Base-by-base conservation (phyloP, 495 filamentous ascomycete species). In the Trichoderma erinaceum region DNA sequence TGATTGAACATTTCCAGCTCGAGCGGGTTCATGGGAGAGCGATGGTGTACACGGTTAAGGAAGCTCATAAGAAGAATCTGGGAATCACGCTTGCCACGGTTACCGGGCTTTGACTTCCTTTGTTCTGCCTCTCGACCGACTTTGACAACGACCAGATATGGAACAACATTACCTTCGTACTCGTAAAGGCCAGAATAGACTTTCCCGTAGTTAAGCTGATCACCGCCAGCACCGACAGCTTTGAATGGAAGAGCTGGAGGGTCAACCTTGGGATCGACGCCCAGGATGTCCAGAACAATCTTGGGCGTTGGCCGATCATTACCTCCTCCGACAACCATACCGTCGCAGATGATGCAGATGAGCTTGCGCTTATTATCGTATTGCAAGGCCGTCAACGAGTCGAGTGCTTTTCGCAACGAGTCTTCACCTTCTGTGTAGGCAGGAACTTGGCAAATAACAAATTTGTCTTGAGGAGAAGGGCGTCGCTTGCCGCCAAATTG, bases 401-500 rank as follows among this genome's bases (percentile, higher is more conserved):
- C 95, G 7, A 99, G 84, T 41, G 92, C 93, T 73, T 96, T 93
- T 63, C 95, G 85, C 25, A 99, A 79, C 23, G 92, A 89, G 75
- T 99, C 93, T 80, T 99, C 95, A 69, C 93, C 95, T 81, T 99
- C 95, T 0, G 95, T 99, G 75, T 99, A 99, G 15, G 95, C 95
- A 23, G 95, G 95, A 66, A 99, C 92, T 77, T 97, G 90, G 81
- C 95, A 98, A 70, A 99, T 97, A 69, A 99, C 95, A 69, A 99
- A 99, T 75, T 97, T 98, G 75, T 99, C 95, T 78, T 98, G 95
- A 32, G 92, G 89, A 21, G 89, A 82, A 5, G 95, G 95, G 21
- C 92, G 90, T 38, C 90, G 88, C 79, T 97, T 97, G 63, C 91
- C 90, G 21, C 95, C 94, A 69, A 99, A 89, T 75, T 99, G 95